Conservation (phyloP, 2,329 filamentous ascomycete species). For the Metarhizium guizhouense region DNA sequence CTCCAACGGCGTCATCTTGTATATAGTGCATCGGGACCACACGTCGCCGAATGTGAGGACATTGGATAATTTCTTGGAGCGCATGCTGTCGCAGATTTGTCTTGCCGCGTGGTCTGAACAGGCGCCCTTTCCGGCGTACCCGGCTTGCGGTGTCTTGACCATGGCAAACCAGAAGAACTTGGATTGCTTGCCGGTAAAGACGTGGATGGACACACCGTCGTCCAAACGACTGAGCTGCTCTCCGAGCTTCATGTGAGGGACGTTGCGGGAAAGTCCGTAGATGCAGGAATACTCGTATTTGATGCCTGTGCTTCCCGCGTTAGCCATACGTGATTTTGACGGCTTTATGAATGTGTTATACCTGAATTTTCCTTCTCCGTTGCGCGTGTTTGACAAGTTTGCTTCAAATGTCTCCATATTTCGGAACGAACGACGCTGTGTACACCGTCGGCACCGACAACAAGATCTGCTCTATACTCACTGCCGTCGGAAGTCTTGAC, state of each 20-base stretch:
- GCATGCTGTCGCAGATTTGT: conserved; percentile 15
- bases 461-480: conserved; percentile 24
- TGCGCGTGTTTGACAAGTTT: conserved; percentile 6
- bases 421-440: conserved; percentile 19
- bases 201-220: conserved; percentile 2
- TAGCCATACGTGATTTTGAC: neutral
- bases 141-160: conserved; percentile 9
- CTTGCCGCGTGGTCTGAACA: neutral
- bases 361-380: conserved; percentile 11
- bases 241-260: conserved; percentile 1
- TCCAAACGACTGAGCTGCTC: conserved; percentile 1
- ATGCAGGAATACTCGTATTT: conserved; percentile 5
- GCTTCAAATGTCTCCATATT: conserved; percentile 16
- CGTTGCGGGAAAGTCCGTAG: conserved; percentile 2
- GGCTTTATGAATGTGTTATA: neutral
- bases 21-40: conserved; percentile 14
- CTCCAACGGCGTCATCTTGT: conserved; percentile 18
- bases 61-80: conserved; percentile 16
- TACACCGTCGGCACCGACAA: conserved; percentile 34
- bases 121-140: conserved; percentile 17
- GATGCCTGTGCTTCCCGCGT: neutral
- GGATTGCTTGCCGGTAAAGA: conserved; percentile 1
- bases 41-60: conserved; percentile 24
- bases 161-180: conserved; percentile 6
- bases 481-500: conserved; percentile 25